These are phyloP conservation scores for Psidium guajava DNA, from an alignment of 345 rosid genomes.

Conservation along the genomic window DNA sequence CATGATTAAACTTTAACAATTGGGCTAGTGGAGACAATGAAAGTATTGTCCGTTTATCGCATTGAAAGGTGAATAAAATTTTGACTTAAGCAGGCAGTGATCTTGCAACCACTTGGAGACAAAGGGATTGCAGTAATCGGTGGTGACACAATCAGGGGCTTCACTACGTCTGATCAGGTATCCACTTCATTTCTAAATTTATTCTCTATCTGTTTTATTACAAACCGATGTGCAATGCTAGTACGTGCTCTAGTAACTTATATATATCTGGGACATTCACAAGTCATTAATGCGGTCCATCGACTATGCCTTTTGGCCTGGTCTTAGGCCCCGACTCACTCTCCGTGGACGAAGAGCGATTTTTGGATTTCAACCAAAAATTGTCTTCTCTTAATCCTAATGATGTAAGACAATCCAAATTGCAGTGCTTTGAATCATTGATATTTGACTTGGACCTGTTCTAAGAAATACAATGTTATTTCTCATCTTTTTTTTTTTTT, in stretches of 20 bases:
- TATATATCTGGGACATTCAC: not conserved
- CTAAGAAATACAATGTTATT: not conserved
- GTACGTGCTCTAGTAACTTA: not conserved
- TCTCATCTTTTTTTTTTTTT: not conserved
- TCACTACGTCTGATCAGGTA: constrained; percentile 87
- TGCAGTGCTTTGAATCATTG: too few species aligned
- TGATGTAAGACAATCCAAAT: too few species aligned
- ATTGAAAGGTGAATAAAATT: not conserved
- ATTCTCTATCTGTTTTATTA: not conserved
- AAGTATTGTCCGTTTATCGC: not conserved
- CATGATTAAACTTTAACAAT: not conserved
- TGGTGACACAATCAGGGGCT: constrained; percentile 86
- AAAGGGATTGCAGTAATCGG: constrained; percentile 68
- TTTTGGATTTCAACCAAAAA: too few species aligned
- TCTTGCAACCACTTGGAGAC: constrained; percentile 88
- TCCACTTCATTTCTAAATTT: not conserved
- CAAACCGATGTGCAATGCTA: not conserved
- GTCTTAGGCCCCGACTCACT: too few species aligned
- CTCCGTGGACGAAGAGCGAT: too few species aligned
- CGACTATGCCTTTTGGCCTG: too few species aligned
- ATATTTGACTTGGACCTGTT: too few species aligned
- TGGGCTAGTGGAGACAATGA: not conserved
- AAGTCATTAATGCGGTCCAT: not conserved
- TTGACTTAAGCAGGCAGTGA: constrained; percentile 54
- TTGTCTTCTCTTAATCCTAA: too few species aligned